phyloP scores from a whole-genome alignment of 2,329 filamentous ascomycete species.

The Curvularia lunata region DNA sequence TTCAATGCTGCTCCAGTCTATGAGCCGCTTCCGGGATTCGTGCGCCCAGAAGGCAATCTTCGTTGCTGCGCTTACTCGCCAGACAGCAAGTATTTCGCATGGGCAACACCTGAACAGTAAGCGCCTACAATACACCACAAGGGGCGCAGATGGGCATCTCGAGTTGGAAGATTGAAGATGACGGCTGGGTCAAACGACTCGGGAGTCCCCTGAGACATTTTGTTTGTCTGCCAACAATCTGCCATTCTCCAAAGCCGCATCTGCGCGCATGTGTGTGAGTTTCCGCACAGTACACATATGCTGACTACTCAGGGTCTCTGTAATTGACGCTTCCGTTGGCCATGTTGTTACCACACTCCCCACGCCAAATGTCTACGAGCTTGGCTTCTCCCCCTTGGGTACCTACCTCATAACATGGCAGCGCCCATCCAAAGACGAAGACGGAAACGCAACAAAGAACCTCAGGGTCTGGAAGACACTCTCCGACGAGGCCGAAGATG shows the following conservation, averaged over 20 bases:
- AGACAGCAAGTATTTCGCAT: conserved; percentile 95
- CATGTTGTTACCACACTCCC: conserved; percentile 75
- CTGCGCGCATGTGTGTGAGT: not conserved
- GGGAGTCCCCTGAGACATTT: not conserved
- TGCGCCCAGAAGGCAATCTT: conserved; percentile 84
- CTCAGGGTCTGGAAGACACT: conserved; percentile 93
- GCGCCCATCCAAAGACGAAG: conserved; percentile 87
- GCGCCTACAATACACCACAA: conserved; percentile 22
- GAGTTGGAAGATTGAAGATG: not conserved
- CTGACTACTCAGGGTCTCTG: conserved; percentile 66
- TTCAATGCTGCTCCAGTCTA: conserved; percentile 92
- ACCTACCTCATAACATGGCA: conserved; percentile 98
- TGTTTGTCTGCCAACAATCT: not conserved
- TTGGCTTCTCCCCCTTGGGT: conserved; percentile 90
- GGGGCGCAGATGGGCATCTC: not conserved
- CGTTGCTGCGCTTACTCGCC: conserved; percentile 95
- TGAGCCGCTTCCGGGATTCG: conserved; percentile 80
- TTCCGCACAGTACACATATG: conserved; percentile 3
- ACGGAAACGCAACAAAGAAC: conserved; percentile 93
- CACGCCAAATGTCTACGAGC: conserved; percentile 85
- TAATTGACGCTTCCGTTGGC: conserved; percentile 82
- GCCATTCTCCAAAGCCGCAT: conserved; percentile 8
- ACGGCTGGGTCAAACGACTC: not conserved
- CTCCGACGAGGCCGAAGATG: conserved; percentile 67
- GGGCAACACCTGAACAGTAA: conserved; percentile 81